Conservation (phyloP, 768 basidiomycete species). For the Boletus fagicola region DNA sequence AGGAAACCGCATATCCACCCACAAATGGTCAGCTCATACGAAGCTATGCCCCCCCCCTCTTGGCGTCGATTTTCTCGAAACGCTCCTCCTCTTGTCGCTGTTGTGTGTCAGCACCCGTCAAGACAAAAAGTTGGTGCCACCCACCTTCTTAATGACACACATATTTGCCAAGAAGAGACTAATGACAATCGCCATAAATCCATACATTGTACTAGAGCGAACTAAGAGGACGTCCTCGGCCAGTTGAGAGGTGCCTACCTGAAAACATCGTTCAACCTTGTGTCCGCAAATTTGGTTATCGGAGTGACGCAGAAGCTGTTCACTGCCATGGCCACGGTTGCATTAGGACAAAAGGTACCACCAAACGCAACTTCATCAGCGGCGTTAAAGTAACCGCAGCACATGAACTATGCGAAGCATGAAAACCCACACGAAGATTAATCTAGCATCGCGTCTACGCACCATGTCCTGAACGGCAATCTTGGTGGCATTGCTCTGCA, state of each 20-base stretch:
- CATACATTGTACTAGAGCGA: constrained; percentile 59
- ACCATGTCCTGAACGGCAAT: constrained; percentile 74
- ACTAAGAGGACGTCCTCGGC: not conserved
- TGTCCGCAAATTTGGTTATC: constrained; percentile 65
- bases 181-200: constrained; percentile 78
- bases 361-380: constrained; percentile 57
- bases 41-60: constrained; percentile 84
- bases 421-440: not conserved
- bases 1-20: not conserved
- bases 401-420: constrained; percentile 52
- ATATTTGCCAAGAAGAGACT: constrained; percentile 75
- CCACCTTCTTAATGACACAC: constrained; percentile 81
- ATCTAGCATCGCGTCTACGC: constrained; percentile 17
- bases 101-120: constrained; percentile 7
- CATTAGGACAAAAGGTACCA: constrained; percentile 58
- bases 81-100: constrained; percentile 79
- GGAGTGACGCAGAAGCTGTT: constrained; percentile 70
- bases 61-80: constrained; percentile 86
- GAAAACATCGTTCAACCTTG: constrained; percentile 76
- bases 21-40: constrained; percentile 47
- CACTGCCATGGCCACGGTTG: constrained; percentile 33
- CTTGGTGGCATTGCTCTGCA: constrained; percentile 44
- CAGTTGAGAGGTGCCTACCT: constrained; percentile 48
- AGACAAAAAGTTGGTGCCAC: not conserved
- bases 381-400: constrained; percentile 84